Evolutionary conservation across 108 stramenopile species (phyloP).

Genomic region (Skeletonema potamos): DNA sequence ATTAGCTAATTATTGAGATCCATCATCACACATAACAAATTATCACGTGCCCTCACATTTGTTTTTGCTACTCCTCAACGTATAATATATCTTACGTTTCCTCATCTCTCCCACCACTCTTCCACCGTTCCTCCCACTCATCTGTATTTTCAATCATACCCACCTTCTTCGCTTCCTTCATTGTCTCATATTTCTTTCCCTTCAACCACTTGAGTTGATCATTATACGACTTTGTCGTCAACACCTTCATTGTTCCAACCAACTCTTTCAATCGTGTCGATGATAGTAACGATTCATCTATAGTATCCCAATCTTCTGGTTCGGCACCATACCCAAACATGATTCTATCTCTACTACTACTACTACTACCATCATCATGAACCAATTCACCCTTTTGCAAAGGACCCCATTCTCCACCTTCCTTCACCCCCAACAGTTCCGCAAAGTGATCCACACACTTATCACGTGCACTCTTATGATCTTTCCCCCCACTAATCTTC

Average conservation of each 20-base stretch:
- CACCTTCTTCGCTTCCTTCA: slow-evolving; percentile 32
- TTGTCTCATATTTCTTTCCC: slow-evolving; percentile 7
- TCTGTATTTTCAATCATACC: slow-evolving; percentile 41
- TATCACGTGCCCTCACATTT: background rate
- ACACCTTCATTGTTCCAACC: slow-evolving; percentile 13
- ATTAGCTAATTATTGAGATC: too few species aligned
- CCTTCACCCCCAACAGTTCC: slow-evolving; percentile 62
- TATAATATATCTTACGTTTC: background rate
- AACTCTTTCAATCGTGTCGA: slow-evolving; percentile 23
- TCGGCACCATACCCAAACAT: slow-evolving; percentile 50
- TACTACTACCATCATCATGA: background rate
- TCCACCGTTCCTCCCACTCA: slow-evolving; percentile 48
- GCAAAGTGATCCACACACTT: slow-evolving; percentile 75
- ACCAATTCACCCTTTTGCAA: slow-evolving; percentile 19
- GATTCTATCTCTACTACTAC: background rate
- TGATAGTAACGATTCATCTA: slow-evolving; percentile 11
- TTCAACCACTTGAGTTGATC: slow-evolving; percentile 30
- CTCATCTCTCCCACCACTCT: background rate
- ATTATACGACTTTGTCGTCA: slow-evolving; percentile 7
- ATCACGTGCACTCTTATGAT: slow-evolving; percentile 69
- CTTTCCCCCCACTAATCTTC: slow-evolving; percentile 44
- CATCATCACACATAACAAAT: background rate
- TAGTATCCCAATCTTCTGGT: slow-evolving; percentile 33
- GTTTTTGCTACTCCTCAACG: background rate
- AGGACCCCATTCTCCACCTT: slow-evolving; percentile 15